Conservation (phyloP, 208 protist species). For the Wallacemonas sp. region DNA sequence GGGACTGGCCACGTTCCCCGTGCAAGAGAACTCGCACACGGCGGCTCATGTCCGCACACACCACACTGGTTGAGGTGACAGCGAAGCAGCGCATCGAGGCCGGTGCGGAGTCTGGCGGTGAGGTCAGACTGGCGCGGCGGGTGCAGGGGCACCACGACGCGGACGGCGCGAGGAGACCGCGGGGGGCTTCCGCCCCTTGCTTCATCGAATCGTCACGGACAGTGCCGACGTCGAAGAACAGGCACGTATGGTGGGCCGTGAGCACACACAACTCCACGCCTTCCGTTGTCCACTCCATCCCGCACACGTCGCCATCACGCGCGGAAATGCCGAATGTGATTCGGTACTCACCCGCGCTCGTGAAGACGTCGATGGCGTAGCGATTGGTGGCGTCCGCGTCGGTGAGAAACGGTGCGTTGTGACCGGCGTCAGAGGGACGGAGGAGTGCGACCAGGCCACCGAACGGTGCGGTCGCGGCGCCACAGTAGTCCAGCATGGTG, state of each 20-base stretch:
- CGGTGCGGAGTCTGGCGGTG: too few species aligned
- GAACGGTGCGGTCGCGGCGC: slow-evolving; percentile 25
- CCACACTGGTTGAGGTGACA: slow-evolving; percentile 1
- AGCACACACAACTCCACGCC: slow-evolving; percentile 33
- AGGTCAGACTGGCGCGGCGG: not conserved
- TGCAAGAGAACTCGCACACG: slow-evolving; percentile 8
- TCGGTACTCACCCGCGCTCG: slow-evolving; percentile 35
- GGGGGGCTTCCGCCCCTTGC: not conserved
- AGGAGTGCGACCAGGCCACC: slow-evolving; percentile 36
- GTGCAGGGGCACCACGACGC: not conserved
- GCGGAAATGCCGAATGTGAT: slow-evolving; percentile 7
- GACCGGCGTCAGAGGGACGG: not conserved
- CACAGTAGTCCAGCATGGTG: slow-evolving; percentile 12
- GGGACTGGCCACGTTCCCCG: slow-evolving; percentile 9
- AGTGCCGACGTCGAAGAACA: slow-evolving; percentile 23
- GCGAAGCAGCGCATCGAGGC: slow-evolving; percentile 5
- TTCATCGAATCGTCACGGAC: too few species aligned
- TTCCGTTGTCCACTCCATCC: slow-evolving; percentile 39
- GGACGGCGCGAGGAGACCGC: not conserved
- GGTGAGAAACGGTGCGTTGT: not conserved
- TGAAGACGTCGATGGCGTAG: slow-evolving; percentile 26
- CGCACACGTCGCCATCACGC: slow-evolving; percentile 2
- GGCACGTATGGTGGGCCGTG: slow-evolving; percentile 13
- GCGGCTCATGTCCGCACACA: slow-evolving; percentile 7
- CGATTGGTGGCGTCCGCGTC: not conserved